phyloP scores from a whole-genome alignment of 352 stramenopile species.

The Hyaloperonospora arabidopsidis region DNA sequence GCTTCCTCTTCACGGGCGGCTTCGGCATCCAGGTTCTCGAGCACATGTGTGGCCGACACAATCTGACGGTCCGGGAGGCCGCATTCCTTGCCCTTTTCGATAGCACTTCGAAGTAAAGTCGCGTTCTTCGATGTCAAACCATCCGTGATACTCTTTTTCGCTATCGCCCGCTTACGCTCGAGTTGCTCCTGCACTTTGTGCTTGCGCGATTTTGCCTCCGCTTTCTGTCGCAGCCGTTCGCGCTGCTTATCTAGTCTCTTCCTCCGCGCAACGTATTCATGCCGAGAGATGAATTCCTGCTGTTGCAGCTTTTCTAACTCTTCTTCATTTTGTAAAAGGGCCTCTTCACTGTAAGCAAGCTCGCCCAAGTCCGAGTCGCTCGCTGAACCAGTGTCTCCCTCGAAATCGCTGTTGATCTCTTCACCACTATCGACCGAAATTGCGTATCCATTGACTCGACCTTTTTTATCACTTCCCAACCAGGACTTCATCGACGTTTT shows the following conservation, averaged over 20 bases:
- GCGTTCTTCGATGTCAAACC: conserved; percentile 55
- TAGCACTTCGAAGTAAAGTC: conserved; percentile 36
- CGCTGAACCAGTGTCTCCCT: conserved; percentile 26
- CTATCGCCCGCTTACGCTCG: conserved; percentile 42
- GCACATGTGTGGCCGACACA: conserved; percentile 61
- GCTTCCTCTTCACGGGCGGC: conserved; percentile 55
- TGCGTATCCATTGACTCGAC: conserved; percentile 8
- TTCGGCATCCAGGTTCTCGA: conserved; percentile 73
- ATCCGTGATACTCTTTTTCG: conserved; percentile 68
- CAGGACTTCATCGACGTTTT: conserved; percentile 59
- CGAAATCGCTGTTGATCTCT: conserved; percentile 35
- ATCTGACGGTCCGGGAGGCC: conserved; percentile 52
- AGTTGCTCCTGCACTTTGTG: conserved; percentile 59
- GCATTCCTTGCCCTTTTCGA: conserved; percentile 73
- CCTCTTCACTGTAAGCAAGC: conserved; percentile 48
- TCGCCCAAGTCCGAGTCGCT: conserved; percentile 68
- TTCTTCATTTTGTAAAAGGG: conserved; percentile 59
- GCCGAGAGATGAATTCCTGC: conserved; percentile 61
- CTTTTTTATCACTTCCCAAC: conserved; percentile 55
- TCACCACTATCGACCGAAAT: conserved; percentile 28
- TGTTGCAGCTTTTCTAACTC: conserved; percentile 57
- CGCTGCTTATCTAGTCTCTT: conserved; percentile 66
- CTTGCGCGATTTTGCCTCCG: conserved; percentile 58
- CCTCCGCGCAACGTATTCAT: conserved; percentile 72
- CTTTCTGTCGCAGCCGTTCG: conserved; percentile 43